Conservation (phyloP, 2,329 filamentous ascomycete genomes). For the Plenodomus tracheiphilus region DNA sequence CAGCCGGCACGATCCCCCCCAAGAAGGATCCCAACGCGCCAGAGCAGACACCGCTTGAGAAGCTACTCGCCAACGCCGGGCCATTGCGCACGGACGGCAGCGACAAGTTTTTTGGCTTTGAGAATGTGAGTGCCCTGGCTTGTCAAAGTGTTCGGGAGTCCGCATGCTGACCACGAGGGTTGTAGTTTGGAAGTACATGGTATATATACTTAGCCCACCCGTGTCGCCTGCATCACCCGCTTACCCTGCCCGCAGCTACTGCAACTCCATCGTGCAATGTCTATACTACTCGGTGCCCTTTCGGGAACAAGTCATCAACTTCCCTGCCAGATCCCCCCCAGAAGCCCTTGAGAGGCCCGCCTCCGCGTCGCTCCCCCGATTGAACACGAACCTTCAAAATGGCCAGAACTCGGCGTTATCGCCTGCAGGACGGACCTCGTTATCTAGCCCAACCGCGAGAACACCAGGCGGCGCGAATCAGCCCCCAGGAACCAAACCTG, state of each 20-base stretch:
- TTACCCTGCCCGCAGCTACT: conserved; percentile 68
- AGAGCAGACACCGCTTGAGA: conserved; percentile 63
- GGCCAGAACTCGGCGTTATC: conserved; percentile 52
- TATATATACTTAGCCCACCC: conserved; percentile 60
- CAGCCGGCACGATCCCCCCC: conserved; percentile 50
- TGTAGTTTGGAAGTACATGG: conserved; percentile 96
- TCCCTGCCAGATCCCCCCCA: conserved; percentile 72
- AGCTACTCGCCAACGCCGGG: conserved; percentile 83
- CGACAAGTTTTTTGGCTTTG: conserved; percentile 97
- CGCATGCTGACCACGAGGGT: conserved; percentile 24
- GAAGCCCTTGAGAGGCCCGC: conserved; percentile 67
- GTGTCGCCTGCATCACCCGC: conserved; percentile 9
- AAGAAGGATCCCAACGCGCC: conserved; percentile 65
- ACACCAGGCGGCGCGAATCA: conserved; percentile 54
- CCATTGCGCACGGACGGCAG: conserved; percentile 83
- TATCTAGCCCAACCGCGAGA: conserved; percentile 37
- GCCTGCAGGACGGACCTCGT: conserved; percentile 55
- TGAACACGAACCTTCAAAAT: conserved; percentile 47
- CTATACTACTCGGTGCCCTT: conserved; percentile 95
- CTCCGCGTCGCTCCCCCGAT: conserved; percentile 36
- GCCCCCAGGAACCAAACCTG: conserved; percentile 68
- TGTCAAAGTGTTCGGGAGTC: conserved; percentile 5
- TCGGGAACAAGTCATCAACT: conserved; percentile 90
- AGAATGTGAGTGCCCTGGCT: conserved; percentile 73
- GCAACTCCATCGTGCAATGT: conserved; percentile 96